These are phyloP conservation scores for Diplodia corticola DNA, from an alignment of 2,329 filamentous ascomycete genomes.

Conservation along the genomic window DNA sequence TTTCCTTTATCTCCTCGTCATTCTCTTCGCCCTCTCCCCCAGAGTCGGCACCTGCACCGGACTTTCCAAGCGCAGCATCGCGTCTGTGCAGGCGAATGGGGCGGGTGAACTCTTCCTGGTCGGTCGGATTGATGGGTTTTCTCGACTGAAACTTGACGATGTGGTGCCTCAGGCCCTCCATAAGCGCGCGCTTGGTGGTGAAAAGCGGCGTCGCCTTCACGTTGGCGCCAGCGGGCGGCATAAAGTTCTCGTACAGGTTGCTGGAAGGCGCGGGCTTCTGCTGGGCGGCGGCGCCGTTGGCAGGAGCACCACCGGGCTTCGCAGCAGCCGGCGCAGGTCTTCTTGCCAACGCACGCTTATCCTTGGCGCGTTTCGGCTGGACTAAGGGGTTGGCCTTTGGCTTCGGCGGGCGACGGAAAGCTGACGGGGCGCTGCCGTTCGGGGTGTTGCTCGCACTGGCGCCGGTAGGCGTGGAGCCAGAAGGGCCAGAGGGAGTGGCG, in stretches of 20 bases:
- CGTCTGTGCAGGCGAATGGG: conserved; percentile 88
- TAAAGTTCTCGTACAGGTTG: conserved; percentile 14
- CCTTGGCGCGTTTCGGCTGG: conserved; percentile 21
- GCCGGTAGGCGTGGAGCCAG: conserved; percentile 31
- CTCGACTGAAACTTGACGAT: conserved; percentile 77
- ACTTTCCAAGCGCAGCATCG: conserved; percentile 62
- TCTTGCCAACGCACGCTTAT: conserved; percentile 14
- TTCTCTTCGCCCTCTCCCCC: conserved; percentile 59
- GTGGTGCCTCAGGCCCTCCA: conserved; percentile 81
- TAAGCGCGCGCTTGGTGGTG: conserved; percentile 71
- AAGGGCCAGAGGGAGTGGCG: conserved; percentile 31
- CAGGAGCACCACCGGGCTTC: conserved; percentile 1
- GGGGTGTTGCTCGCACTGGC: conserved; percentile 26
- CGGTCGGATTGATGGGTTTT: conserved; percentile 63
- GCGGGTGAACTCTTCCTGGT: conserved; percentile 80
- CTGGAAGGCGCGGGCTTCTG: conserved; percentile 1
- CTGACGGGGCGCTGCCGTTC: conserved; percentile 37
- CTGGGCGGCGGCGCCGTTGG: conserved; percentile 10
- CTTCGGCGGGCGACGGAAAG: conserved; percentile 36
- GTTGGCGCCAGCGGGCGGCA: not conserved
- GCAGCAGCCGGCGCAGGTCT: not conserved
- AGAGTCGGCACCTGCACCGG: conserved; percentile 40
- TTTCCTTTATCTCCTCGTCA: conserved; percentile 62
- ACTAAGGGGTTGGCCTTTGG: conserved; percentile 40
- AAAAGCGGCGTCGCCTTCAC: not conserved